Percentiles rank a stretch among this genome's conserved stretches.
These are phyloP conservation scores for Herpetomonas tarakana DNA, from an alignment of 208 protist species.

Conservation along the genomic window DNA sequence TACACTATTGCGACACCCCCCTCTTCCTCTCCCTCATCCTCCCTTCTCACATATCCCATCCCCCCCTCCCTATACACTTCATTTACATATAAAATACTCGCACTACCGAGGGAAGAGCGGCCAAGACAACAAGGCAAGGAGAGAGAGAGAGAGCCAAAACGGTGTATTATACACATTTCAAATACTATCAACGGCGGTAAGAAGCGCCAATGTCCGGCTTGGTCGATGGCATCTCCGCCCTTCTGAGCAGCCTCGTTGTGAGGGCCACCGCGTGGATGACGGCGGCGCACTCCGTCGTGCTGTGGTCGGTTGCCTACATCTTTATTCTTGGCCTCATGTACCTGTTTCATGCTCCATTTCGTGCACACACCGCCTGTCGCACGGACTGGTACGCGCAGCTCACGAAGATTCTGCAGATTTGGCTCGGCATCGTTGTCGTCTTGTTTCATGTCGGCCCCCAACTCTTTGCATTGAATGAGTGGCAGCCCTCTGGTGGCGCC, in stretches of 20 bases:
- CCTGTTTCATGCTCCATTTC: slow-evolving; percentile 80
- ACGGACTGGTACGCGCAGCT: slow-evolving; percentile 60
- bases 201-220: not conserved
- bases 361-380: slow-evolving; percentile 30
- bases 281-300: slow-evolving; percentile 26
- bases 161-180: not conserved
- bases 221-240: not conserved
- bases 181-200: too few species aligned
- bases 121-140: too few species aligned
- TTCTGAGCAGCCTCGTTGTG: slow-evolving; percentile 1
- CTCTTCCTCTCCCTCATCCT: too few species aligned
- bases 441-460: slow-evolving; percentile 59
- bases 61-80: too few species aligned
- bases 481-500: slow-evolving; percentile 1
- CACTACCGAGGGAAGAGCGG: too few species aligned
- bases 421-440: slow-evolving; percentile 43
- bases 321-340: slow-evolving; percentile 45
- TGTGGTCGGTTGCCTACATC: slow-evolving; percentile 42
- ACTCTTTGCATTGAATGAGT: slow-evolving; percentile 28
- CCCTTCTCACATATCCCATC: too few species aligned
- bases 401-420: slow-evolving; percentile 65
- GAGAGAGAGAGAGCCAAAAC: slow-evolving; percentile 5
- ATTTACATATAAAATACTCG: too few species aligned
- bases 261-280: slow-evolving; percentile 15
- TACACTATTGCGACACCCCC: too few species aligned